Evolutionary conservation across 305 asterid species (phyloP).

Genomic region (Euphrasia arctica): DNA sequence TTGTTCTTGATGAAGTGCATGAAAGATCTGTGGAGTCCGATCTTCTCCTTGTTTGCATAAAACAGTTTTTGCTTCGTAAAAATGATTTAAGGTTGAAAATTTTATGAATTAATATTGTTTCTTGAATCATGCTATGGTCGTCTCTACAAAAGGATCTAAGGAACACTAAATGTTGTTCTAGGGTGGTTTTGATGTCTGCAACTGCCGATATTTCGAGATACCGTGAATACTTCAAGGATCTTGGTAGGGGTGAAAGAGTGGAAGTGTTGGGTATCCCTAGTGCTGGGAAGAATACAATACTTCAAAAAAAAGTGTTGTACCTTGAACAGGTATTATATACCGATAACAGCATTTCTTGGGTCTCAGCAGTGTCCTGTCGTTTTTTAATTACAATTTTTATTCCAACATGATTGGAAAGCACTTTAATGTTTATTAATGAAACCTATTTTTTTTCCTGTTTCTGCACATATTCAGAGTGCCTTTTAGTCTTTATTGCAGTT

Average conservation of each 20-base stretch:
- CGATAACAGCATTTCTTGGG: constrained; percentile 22
- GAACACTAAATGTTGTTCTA: constrained; percentile 37
- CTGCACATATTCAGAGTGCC: constrained; percentile 15
- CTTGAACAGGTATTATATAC: constrained; percentile 73
- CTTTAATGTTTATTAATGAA: constrained; percentile 8
- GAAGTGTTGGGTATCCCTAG: constrained; percentile 79
- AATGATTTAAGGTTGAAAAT: constrained; percentile 62
- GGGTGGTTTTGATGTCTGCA: constrained; percentile 99
- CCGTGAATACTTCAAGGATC: constrained; percentile 85
- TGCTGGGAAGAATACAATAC: constrained; percentile 49
- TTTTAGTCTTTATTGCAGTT: constrained; percentile 12
- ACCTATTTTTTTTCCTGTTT: constrained; percentile 15
- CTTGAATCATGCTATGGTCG: not conserved
- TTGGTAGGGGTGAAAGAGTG: constrained; percentile 91
- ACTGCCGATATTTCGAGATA: constrained; percentile 88
- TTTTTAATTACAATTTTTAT: constrained; percentile 3
- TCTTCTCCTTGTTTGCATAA: constrained; percentile 91
- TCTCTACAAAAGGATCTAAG: constrained; percentile 26
- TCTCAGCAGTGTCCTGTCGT: constrained; percentile 15
- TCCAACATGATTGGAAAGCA: constrained; percentile 8
- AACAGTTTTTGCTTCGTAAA: constrained; percentile 77
- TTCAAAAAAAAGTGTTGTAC: constrained; percentile 68
- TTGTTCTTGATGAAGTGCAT: constrained; percentile 96
- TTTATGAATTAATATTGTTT: constrained; percentile 17
- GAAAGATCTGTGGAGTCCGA: constrained; percentile 99